Evolutionary conservation across 495 filamentous ascomycete species (phyloP).

Genomic region (Pyrenula aspistea): DNA sequence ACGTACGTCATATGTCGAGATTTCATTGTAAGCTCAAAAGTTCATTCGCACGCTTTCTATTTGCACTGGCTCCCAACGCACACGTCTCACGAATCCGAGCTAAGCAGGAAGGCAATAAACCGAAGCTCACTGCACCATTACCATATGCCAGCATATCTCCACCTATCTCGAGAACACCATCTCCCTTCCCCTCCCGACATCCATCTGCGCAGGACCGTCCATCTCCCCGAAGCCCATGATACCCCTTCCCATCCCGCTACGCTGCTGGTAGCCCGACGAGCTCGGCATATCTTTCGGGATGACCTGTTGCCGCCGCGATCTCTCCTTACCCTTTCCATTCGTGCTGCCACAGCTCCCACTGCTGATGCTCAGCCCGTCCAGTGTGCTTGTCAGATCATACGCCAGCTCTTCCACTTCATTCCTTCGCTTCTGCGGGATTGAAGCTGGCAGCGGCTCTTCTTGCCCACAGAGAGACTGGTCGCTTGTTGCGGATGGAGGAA

Average conservation of each 20-base stretch:
- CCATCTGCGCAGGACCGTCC: no score
- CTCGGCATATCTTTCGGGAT: neutral
- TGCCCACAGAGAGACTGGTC: no score
- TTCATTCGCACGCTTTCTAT: no score
- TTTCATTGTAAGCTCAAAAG: no score
- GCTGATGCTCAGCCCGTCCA: neutral
- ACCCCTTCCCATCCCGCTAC: neutral
- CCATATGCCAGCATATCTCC: no score
- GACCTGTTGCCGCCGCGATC: neutral
- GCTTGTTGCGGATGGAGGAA: neutral
- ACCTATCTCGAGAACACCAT: neutral
- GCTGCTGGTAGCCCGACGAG: neutral
- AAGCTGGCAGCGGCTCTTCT: no score
- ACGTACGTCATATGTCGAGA: no score
- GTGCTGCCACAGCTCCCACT: neutral
- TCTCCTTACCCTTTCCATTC: neutral
- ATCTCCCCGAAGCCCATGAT: neutral
- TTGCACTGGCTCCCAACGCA: no score
- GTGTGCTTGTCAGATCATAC: neutral
- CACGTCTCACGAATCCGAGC: no score
- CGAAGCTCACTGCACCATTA: no score
- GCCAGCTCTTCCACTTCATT: neutral
- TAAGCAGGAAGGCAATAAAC: no score
- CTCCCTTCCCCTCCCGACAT: neutral
- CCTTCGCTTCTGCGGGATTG: neutral